A percentile compares a stretch with the other conserved stretches of the same genome.
Conservation (phyloP, 1,139 yeast species). For the Scheffersomyces illinoinensis region DNA sequence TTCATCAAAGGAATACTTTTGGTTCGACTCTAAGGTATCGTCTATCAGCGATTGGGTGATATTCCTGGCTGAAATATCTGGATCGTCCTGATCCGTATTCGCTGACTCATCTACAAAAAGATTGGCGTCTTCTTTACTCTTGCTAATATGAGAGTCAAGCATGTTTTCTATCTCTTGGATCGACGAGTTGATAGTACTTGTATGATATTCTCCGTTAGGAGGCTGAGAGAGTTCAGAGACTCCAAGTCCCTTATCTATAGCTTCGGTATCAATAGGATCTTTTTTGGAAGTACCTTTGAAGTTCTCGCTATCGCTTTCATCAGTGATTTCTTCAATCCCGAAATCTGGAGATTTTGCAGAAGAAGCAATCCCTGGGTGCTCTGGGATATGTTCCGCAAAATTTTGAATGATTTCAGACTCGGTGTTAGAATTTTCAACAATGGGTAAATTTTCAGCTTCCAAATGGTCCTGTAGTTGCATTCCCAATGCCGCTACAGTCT, state of each 20-base stretch:
- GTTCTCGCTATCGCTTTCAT: conserved; percentile 25
- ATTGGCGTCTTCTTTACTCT: background rate
- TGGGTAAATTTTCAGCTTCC: conserved; percentile 3
- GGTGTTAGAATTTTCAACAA: conserved; percentile 1
- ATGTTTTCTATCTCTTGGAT: conserved; percentile 46
- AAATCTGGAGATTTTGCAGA: conserved; percentile 27
- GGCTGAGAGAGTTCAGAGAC: background rate
- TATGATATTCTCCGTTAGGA: background rate
- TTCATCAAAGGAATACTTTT: conserved; percentile 9
- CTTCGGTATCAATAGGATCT: conserved; percentile 2
- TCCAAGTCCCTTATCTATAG: conserved; percentile 10
- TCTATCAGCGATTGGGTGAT: background rate
- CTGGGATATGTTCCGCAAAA: conserved; percentile 11
- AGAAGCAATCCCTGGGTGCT: conserved; percentile 5
- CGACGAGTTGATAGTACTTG: conserved; percentile 28
- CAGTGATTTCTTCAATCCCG: conserved; percentile 41
- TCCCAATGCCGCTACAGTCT: conserved; percentile 28
- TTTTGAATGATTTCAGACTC: conserved; percentile 8
- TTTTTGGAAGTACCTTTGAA: background rate
- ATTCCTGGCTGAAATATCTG: background rate
- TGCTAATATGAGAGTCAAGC: conserved; percentile 32
- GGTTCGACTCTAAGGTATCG: background rate
- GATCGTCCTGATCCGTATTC: conserved; percentile 6
- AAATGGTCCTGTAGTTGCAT: conserved; percentile 24
- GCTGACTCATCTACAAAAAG: background rate